These are phyloP conservation scores for Populus deltoides DNA, from an alignment of 345 rosid genomes.

Conservation along the genomic window DNA sequence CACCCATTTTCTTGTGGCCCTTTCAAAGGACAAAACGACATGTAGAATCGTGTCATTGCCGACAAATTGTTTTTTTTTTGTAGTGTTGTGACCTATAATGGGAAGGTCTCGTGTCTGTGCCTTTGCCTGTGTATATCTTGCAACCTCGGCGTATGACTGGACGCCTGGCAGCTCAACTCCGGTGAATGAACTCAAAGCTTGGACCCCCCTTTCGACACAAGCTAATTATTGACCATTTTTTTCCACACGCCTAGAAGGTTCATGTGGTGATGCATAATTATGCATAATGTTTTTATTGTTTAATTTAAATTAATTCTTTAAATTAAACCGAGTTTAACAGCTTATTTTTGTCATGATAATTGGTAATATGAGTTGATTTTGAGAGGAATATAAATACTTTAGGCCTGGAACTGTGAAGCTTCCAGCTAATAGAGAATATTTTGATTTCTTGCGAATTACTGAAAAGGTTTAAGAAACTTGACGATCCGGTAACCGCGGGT, in stretches of 20 bases:
- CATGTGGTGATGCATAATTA: neutral
- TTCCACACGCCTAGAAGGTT: neutral
- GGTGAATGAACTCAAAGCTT: neutral
- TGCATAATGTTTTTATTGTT: too few species aligned
- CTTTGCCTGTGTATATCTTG: neutral
- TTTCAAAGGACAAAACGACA: too few species aligned
- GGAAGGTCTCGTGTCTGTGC: neutral
- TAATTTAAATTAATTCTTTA: too few species aligned
- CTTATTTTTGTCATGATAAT: too few species aligned
- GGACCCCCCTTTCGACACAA: neutral
- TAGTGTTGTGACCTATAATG: neutral
- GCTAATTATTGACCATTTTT: neutral
- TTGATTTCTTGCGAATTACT: too few species aligned
- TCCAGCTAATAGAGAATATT: too few species aligned
- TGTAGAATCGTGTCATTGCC: neutral
- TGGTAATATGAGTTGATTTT: too few species aligned
- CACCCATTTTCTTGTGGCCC: too few species aligned
- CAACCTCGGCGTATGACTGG: neutral
- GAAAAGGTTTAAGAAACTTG: neutral
- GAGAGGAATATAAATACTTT: too few species aligned
- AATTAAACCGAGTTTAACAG: too few species aligned
- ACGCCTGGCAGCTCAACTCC: neutral
- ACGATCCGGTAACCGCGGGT: neutral
- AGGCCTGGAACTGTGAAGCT: too few species aligned
- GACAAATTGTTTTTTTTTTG: neutral